Evolutionary conservation across 176 grass and related monocot species (phyloP), one percentile per base, ranked within the genome.

Genomic region (Pharus latifolius): DNA sequence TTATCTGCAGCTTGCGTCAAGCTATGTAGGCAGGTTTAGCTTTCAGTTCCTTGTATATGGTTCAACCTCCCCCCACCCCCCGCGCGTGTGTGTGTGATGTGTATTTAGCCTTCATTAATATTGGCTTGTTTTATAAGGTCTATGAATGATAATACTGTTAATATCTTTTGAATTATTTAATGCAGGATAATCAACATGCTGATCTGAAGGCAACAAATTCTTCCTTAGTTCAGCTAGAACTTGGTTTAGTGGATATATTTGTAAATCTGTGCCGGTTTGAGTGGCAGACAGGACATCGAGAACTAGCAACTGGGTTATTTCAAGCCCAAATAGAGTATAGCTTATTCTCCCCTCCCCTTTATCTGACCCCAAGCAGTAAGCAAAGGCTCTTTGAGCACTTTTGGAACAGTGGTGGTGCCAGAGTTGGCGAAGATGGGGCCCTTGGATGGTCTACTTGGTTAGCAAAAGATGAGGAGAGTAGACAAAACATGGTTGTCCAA

Each of bases 301-400:
- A 98, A 82, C 76, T 98, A 82, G 84, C 89, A 84, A 98, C 86
- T 60, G 89, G 86, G 19, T 60, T 98, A 79, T 92, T 98, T 84
- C 94, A 98, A 84, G 89, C 94, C 64, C 80, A 90, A 76, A 75
- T 92, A 14, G 94, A 98, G 35, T 98, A 85, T 72, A 92, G 81
- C 69, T 80, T 98, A 71, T 98, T 92, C 45, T 78, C 69, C 30
- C 94, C 94, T 80, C 73, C 87, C 33, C 75, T 98, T 35, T 31
- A 64, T 67, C 83, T 98, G 60, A 88, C 83, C 20, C 65, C 78
- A 72, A 74, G 60, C 56, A 92, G 89, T 77, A 92, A 98, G 70
- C 87, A 90, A 70, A 98, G 94, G 29, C 86, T 92, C 45, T 98
- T 98, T 87, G 94, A 92, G 66, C 89, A 98, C 79, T 92, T 92